Evolutionary conservation across 495 filamentous ascomycete genomes (phyloP), one percentile per base, ranked within the genome.

Genomic region (Podospora conica): DNA sequence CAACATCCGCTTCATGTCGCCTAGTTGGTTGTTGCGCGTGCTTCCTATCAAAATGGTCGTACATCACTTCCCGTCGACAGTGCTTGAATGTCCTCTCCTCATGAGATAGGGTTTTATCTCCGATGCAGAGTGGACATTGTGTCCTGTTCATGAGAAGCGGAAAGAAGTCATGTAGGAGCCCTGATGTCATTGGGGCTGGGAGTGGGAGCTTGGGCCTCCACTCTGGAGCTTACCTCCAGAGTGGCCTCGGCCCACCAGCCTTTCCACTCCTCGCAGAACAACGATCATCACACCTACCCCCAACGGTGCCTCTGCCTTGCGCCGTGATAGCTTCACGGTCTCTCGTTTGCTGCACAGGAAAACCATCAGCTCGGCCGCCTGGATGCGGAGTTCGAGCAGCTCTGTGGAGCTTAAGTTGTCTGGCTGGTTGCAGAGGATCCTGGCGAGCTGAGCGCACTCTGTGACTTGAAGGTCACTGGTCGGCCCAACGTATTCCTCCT

Each of bases 301-400:
- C n/a, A n/a, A n/a, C n/a, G n/a, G n/a, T n/a, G n/a, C n/a, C n/a
- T n/a, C n/a, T n/a, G n/a, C n/a, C n/a, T n/a, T n/a, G n/a, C n/a
- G n/a, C n/a, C n/a, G n/a, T n/a, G n/a, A n/a, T n/a, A n/a, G 60
- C 55, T 58, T 67, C 22, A 28, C 55, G 21, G 60, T 55, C 55
- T 67, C 33, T 21, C 29, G 65, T 29, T 63, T 67, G 54, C 31
- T 21, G 29, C 54, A 63, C 53, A 62, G 53, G 60, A 15, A 15
- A 60, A 64, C 61, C 24, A 64, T 64, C 1, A 68, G 55, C 61
- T 68, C 66, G 62, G 62, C 62, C 20, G 66, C 61, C 62, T 65
- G 61, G 60, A 67, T 64, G 61, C 61, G 66, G 55, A 67, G 61
- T 60, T 60, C 33, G 57, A 67, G 61, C 11, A 64, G 61, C 61